A percentile compares a stretch with the other conserved stretches of the same genome.
Conservation (phyloP, 352 stramenopile species). For the Globisporangium irregulare region DNA sequence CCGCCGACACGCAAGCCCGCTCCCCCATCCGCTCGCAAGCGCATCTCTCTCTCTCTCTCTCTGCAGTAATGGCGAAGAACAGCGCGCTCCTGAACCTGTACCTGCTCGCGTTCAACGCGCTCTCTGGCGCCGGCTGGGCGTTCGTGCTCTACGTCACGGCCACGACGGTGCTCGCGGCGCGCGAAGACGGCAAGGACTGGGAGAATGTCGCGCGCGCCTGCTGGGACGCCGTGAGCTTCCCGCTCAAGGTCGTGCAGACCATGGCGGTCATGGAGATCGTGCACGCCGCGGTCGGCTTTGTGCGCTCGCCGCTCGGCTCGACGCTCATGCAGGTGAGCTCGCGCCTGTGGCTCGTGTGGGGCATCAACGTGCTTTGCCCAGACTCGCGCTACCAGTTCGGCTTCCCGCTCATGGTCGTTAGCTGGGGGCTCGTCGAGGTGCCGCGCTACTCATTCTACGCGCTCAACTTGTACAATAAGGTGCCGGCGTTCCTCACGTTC, state of each 20-base stretch:
- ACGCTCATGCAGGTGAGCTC: slow-evolving; percentile 92
- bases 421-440: slow-evolving; percentile 89
- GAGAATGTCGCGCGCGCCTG: slow-evolving; percentile 38
- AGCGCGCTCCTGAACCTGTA: slow-evolving; percentile 61
- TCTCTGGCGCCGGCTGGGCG: slow-evolving; percentile 65
- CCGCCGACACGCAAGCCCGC: slow-evolving; percentile 14
- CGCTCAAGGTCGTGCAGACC: slow-evolving; percentile 90
- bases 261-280: slow-evolving; percentile 95
- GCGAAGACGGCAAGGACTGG: slow-evolving; percentile 52
- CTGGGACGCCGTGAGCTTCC: slow-evolving; percentile 54
- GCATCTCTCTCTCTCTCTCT: not conserved
- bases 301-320: slow-evolving; percentile 94
- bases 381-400: slow-evolving; percentile 76
- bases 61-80: slow-evolving; percentile 72
- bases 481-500: slow-evolving; percentile 96
- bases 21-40: not conserved
- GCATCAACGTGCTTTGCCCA: slow-evolving; percentile 89
- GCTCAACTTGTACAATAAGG: slow-evolving; percentile 90
- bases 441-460: slow-evolving; percentile 98
- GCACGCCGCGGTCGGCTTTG: slow-evolving; percentile 93
- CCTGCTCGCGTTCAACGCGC: slow-evolving; percentile 69
- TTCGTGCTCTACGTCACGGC: slow-evolving; percentile 70
- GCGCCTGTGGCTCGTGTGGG: slow-evolving; percentile 92
- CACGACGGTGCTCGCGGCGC: slow-evolving; percentile 38
- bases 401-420: slow-evolving; percentile 86